A percentile compares a stretch with the other conserved stretches of the same genome.
Evolutionary conservation across 495 filamentous ascomycete species (phyloP).

Genomic region (Penicillium argentinense): DNA sequence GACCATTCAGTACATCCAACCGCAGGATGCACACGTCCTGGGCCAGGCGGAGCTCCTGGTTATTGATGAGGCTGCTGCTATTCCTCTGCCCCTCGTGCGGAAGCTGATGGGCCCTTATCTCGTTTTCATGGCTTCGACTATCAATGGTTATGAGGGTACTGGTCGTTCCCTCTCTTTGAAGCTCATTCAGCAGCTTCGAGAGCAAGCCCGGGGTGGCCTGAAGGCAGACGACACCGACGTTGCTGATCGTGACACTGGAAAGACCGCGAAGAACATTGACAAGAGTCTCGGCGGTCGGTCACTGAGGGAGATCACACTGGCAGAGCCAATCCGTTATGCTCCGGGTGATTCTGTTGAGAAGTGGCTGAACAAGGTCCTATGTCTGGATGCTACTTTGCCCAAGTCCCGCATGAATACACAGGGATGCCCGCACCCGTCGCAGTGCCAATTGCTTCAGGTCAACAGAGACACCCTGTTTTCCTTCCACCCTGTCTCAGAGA

Average conservation of each 20-base stretch:
- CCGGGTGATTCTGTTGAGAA: slow-evolving; percentile 89
- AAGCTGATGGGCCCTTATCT: slow-evolving; percentile 98
- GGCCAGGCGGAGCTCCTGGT: slow-evolving; percentile 96
- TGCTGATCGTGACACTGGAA: slow-evolving; percentile 71
- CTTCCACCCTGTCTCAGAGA: slow-evolving; percentile 95
- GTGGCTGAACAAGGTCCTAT: slow-evolving; percentile 94
- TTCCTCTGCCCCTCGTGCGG: slow-evolving; percentile 85
- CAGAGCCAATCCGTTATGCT: slow-evolving; percentile 92
- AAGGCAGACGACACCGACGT: slow-evolving; percentile 61
- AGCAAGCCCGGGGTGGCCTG: slow-evolving; percentile 71
- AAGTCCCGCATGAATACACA: slow-evolving; percentile 70
- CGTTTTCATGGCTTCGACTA: slow-evolving; percentile 99
- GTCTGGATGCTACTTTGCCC: slow-evolving; percentile 86
- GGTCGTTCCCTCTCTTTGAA: slow-evolving; percentile 94
- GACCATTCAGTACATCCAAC: slow-evolving; percentile 97
- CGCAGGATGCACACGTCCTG: slow-evolving; percentile 90
- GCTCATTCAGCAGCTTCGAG: slow-evolving; percentile 93
- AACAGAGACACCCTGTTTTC: slow-evolving; percentile 98
- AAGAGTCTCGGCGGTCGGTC: slow-evolving; percentile 68
- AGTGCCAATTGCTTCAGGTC: slow-evolving; percentile 88
- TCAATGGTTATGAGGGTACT: slow-evolving; percentile 98
- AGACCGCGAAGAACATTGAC: slow-evolving; percentile 61
- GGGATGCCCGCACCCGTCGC: slow-evolving; percentile 84
- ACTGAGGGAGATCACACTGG: slow-evolving; percentile 87
- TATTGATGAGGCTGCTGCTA: slow-evolving; percentile 97